Conservation (phyloP, 2,329 filamentous ascomycete species). For the Ilyonectria robusta region DNA sequence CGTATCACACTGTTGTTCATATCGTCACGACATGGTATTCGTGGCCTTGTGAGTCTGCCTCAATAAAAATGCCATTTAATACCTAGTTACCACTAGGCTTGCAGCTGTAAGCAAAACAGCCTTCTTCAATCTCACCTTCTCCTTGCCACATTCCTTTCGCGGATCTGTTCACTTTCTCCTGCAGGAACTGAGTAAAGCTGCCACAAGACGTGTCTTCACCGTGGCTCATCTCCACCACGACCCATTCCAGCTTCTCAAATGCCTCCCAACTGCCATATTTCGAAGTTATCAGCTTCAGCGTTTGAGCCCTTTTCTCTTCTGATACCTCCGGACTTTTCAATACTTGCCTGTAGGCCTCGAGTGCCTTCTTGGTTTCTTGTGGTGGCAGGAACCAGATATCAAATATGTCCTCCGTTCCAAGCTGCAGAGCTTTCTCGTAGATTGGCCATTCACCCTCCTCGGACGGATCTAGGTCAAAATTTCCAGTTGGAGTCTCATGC, state of each 20-base stretch:
- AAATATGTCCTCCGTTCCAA: conserved; percentile 29
- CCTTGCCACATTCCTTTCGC: neutral
- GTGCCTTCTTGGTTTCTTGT: conserved; percentile 2
- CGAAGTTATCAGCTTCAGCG: conserved; percentile 23
- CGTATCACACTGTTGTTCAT: neutral
- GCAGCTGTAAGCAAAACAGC: conserved; percentile 6
- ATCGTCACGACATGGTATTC: too few relatives aligned
- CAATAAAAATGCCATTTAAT: too few relatives aligned
- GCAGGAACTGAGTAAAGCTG: conserved; percentile 1
- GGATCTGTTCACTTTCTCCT: neutral
- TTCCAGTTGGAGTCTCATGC: conserved; percentile 27
- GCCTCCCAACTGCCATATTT: conserved; percentile 35
- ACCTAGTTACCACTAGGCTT: too few relatives aligned
- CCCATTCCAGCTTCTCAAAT: conserved; percentile 27
- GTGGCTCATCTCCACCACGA: neutral
- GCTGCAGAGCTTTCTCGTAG: conserved; percentile 20
- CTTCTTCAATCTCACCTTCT: neutral
- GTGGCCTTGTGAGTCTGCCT: too few relatives aligned
- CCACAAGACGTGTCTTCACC: neutral
- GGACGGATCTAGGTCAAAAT: neutral
- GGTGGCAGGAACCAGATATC: conserved; percentile 26
- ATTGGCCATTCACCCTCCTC: conserved; percentile 29
- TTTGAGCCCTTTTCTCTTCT: conserved; percentile 19
- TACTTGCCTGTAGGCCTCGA: conserved; percentile 30
- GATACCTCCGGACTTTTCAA: conserved; percentile 3